Evolutionary conservation across 1,284 basidiomycete species (phyloP), one percentile per base, ranked within the genome.

Genomic region (Sanguinoderma infundibulare): DNA sequence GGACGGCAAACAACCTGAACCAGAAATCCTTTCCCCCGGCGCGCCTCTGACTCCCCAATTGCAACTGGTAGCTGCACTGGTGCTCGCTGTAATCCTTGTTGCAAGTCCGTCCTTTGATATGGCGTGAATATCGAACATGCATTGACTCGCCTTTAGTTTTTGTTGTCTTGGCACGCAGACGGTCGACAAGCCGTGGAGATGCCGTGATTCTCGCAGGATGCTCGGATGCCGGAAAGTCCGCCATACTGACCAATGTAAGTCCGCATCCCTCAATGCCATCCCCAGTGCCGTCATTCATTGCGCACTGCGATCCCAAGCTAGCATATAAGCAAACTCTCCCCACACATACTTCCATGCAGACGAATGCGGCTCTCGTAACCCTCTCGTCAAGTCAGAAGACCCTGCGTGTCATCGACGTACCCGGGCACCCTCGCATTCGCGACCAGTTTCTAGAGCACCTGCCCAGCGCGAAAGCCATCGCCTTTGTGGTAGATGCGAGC

Each of bases 401-500:
- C 15, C 69, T 90, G 42, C 80, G 79, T 39, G 73, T 91, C 14
- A 77, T 92, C 20, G 91, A 94, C 72, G 76, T 94, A 38, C 91
- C 91, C 5, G 91, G 91, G 9, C 91, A 94, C 72, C 89, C 91
- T 15, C 83, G 91, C 42, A 83, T 94, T 55, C 77, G 91, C 28
- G 83, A 84, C 66, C 88, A 91, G 68, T 90, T 91, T 72, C 78
- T 76, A 53, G 89, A 92, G 35, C 75, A 88, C 67, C 72, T 93
- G 39, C 62, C 76, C 8, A 79, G 85, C 49, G 83, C 90, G 1
- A 87, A 85, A 65, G 85, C 79, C 2, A 74, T 94, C 24, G 86
- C 83, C 5, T 94, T 94, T 68, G 87, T 92, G 2, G 89, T 92
- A 1, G 92, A 94, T 71, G 81, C 89, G 2, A 90, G 85, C 68